Evolutionary conservation across 176 grass and related monocot species (phyloP).

Genomic region (Metroxylon sagu): DNA sequence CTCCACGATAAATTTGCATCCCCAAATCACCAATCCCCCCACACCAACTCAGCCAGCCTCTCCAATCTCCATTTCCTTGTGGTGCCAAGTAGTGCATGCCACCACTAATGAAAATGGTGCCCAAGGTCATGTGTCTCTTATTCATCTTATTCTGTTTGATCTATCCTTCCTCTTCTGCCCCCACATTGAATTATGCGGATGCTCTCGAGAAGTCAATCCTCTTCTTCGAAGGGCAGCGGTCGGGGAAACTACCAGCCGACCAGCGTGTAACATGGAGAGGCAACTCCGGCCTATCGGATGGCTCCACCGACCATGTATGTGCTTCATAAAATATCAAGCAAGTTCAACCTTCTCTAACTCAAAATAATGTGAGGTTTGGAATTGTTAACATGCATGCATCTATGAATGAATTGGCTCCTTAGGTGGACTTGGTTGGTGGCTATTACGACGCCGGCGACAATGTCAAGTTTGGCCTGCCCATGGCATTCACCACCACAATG

Average conservation of each 20-base stretch:
- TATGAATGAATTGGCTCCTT: background rate
- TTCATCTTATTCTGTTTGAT: background rate
- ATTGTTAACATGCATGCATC: background rate
- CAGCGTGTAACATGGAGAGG: constrained; percentile 32
- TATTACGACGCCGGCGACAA: constrained; percentile 87
- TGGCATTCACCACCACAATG: constrained; percentile 84
- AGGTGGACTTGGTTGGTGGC: constrained; percentile 58
- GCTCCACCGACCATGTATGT: constrained; percentile 40
- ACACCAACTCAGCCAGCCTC: background rate
- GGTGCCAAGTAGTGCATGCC: too few relatives aligned
- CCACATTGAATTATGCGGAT: constrained; percentile 68
- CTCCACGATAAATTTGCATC: constrained; percentile 18
- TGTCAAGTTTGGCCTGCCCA: constrained; percentile 73
- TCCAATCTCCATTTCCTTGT: background rate
- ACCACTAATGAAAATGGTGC: background rate
- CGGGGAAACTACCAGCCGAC: constrained; percentile 45
- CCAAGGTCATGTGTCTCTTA: background rate
- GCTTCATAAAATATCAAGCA: background rate
- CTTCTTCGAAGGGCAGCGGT: constrained; percentile 94
- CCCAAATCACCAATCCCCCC: background rate
- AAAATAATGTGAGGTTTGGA: background rate
- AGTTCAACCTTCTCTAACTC: background rate
- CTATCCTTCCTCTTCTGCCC: background rate
- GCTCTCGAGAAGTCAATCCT: constrained; percentile 84
- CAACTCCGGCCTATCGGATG: constrained; percentile 52